phyloP scores from a whole-genome alignment of 306 rosid genomes.

The Sphenostylis stenocarpa region DNA sequence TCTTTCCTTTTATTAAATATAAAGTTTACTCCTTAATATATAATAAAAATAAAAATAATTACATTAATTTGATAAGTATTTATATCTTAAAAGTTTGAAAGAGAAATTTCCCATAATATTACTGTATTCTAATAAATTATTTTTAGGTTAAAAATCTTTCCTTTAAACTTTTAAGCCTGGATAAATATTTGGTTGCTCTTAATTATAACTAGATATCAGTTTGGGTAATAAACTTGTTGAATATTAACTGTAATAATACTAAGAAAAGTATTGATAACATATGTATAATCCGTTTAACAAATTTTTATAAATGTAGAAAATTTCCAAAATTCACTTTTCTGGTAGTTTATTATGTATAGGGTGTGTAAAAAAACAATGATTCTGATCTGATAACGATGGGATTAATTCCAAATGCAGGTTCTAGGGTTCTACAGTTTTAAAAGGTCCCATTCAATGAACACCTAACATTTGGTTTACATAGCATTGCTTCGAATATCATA shows the following conservation, averaged over 20 bases:
- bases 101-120: not conserved
- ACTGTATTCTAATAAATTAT: not conserved
- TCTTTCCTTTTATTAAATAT: not conserved
- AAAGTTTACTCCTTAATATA: not conserved
- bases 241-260: too few relatives aligned
- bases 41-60: not conserved
- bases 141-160: not conserved
- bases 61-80: not conserved
- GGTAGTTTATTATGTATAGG: not conserved
- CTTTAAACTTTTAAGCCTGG: not conserved
- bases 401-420: not conserved
- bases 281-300: not conserved
- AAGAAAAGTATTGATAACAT: too few relatives aligned
- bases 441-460: not conserved
- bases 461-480: too few relatives aligned
- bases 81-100: not conserved
- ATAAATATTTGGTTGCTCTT: not conserved
- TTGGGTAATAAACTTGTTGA: not conserved
- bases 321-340: not conserved
- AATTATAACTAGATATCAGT: not conserved
- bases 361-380: not conserved
- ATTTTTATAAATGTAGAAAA: not conserved
- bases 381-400: not conserved
- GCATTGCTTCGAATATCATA: not conserved
- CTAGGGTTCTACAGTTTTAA: not conserved